Base-by-base conservation (phyloP, 225 moss, liverwort and hornwort genomes). In the Polytrichum formosum region DNA sequence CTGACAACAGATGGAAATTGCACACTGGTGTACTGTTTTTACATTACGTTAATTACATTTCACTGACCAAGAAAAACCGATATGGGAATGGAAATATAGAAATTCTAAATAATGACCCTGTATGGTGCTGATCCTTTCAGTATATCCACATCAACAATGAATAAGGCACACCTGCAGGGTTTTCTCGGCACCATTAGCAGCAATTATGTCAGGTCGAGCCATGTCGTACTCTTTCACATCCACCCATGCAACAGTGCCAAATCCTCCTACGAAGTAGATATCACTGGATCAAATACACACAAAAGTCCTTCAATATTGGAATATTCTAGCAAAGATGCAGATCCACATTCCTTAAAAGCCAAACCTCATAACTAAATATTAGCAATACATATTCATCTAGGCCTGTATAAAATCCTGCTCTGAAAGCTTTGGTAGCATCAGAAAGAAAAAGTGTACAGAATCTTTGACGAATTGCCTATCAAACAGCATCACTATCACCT, bases 211-310 rank as follows among this genome's bases (percentile, higher is more conserved):
- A 69, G 90, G 92, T 54, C 74, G 82, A 6, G 86, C 84, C 65
- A 55, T 84, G 59, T 88, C 80, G 46, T 86, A 88, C 63, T 90
- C 88, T 70, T 86, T 81, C 63, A 92, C 92, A 81, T 92, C 82
- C 71, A 92, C 81, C 90, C 84, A 90, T 25, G 86, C 83, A 31
- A 92, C 90, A 28, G 90, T 92, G 53, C 92, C 92, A 66, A 92
- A 90, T 67, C 90, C 90, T 70, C 92, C 88, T 55, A 92, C 90
- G 53, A 90, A 92, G 66, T 90, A 90, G 63, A 92, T 82, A 68
- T 92, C 92, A 71, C 90, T 92, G 85, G 63, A 74, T 58, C 62
- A 16, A 37, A 0, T 62, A 71, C 28, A 37, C 3, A 46, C 10
- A 46, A 46, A 46, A 46, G 2, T 46, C 13, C 10, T 16, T 46